Conservation (phyloP, 495 filamentous ascomycete genomes). For the Sphaerosporella brunnea region DNA sequence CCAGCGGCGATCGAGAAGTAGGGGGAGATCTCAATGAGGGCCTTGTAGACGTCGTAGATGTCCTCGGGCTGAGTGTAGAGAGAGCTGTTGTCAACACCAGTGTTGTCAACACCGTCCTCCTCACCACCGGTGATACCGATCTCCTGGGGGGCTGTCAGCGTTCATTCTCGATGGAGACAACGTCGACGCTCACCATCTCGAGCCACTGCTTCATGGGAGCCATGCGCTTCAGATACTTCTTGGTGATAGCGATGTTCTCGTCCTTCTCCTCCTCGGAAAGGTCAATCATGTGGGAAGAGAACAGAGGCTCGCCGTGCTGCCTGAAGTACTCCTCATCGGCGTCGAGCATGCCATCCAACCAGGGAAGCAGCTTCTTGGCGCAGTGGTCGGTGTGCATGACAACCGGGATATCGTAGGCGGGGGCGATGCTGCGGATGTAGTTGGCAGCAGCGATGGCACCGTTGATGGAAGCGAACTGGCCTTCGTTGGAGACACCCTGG, state of each 20-base stretch:
- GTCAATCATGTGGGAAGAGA: constrained; percentile 96
- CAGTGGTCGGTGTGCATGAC: constrained; percentile 87
- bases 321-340: constrained; percentile 88
- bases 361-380: constrained; percentile 83
- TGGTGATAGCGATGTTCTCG: constrained; percentile 79
- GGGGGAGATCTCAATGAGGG: constrained; percentile 60
- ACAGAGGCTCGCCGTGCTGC: constrained; percentile 77
- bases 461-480: constrained; percentile 73
- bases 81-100: constrained; percentile 79
- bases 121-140: constrained; percentile 91
- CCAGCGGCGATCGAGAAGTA: constrained; percentile 97
- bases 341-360: constrained; percentile 91
- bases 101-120: constrained; percentile 84
- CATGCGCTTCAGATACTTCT: constrained; percentile 74
- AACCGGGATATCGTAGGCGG: constrained; percentile 76
- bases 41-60: constrained; percentile 73
- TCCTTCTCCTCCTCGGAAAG: constrained; percentile 74
- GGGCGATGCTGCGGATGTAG: constrained; percentile 80
- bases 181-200: constrained; percentile 58
- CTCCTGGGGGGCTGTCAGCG: constrained; percentile 33
- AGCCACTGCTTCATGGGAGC: constrained; percentile 96
- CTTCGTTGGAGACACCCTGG: constrained; percentile 59
- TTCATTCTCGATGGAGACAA: neutral
- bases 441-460: constrained; percentile 78
- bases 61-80: constrained; percentile 97